phyloP scores from a whole-genome alignment of 345 rosid genomes.

The Gossypium anomalum region DNA sequence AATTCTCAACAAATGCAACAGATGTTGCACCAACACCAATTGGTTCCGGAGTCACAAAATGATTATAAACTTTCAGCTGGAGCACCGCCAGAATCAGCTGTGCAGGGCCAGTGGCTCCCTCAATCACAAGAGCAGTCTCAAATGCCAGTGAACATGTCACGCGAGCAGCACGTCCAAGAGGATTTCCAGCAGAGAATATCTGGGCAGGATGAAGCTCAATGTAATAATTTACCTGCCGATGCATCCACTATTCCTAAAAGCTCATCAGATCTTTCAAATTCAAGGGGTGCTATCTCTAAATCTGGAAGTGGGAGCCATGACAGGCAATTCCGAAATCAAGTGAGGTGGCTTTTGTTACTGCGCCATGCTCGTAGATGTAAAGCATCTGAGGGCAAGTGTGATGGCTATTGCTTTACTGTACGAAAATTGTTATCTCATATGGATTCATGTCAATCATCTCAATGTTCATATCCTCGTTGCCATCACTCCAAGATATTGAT shows the following conservation, averaged over 20 bases:
- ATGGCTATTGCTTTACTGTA: slow-evolving; percentile 50
- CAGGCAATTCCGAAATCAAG: slow-evolving; percentile 58
- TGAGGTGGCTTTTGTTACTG: slow-evolving; percentile 82
- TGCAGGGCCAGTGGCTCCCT: slow-evolving; percentile 59
- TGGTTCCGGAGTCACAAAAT: slow-evolving; percentile 46
- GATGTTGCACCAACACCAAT: slow-evolving; percentile 48
- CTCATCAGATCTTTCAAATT: slow-evolving; percentile 39
- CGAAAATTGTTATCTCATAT: slow-evolving; percentile 72
- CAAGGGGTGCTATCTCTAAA: slow-evolving; percentile 39
- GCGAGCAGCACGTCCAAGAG: slow-evolving; percentile 68
- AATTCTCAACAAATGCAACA: slow-evolving; percentile 52
- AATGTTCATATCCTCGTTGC: slow-evolving; percentile 75
- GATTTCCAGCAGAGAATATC: slow-evolving; percentile 70
- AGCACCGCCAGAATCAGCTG: slow-evolving; percentile 44
- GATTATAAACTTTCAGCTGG: slow-evolving; percentile 48
- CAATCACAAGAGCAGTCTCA: slow-evolving; percentile 51
- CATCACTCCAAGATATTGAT: slow-evolving; percentile 61
- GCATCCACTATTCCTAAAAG: slow-evolving; percentile 49
- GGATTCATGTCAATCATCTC: slow-evolving; percentile 53
- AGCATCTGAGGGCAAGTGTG: slow-evolving; percentile 85
- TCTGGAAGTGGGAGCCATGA: slow-evolving; percentile 53
- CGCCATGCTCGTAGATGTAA: slow-evolving; percentile 81
- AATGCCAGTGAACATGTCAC: slow-evolving; percentile 41
- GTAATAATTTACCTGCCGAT: slow-evolving; percentile 57
- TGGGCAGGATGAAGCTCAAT: slow-evolving; percentile 75